Conservation (phyloP, 257 asterid genomes). For the Solanum chaucha region DNA sequence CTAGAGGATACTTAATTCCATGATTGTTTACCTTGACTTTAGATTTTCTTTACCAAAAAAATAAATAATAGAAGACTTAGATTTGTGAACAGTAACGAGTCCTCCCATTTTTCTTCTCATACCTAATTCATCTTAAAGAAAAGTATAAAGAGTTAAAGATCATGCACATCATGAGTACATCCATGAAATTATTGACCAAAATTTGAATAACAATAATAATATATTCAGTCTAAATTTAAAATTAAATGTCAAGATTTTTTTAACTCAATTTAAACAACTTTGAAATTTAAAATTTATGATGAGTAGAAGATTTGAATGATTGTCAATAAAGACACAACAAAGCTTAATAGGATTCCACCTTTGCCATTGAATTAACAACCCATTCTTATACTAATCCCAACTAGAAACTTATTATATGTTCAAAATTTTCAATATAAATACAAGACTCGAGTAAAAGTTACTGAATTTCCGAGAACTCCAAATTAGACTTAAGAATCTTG, state of each 20-base stretch:
- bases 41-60: background rate
- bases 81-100: background rate
- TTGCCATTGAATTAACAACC: background rate
- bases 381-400: background rate
- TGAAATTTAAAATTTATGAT: too few relatives aligned
- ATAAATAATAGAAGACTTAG: background rate
- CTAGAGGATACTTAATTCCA: background rate
- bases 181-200: background rate
- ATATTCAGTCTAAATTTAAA: too few relatives aligned
- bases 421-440: background rate
- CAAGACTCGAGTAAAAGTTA: background rate
- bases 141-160: background rate
- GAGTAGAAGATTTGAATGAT: too few relatives aligned
- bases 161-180: background rate
- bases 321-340: background rate
- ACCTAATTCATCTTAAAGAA: background rate
- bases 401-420: background rate
- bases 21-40: background rate
- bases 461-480: fast-evolving
- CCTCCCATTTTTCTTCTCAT: background rate
- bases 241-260: background rate
- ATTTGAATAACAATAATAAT: background rate
- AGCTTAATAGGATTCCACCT: background rate
- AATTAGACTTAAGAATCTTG: background rate
- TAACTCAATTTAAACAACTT: too few relatives aligned